Evolutionary conservation across 768 basidiomycete genomes (phyloP), one percentile per base, ranked within the genome.

Genomic region (Steccherinum ochraceum): DNA sequence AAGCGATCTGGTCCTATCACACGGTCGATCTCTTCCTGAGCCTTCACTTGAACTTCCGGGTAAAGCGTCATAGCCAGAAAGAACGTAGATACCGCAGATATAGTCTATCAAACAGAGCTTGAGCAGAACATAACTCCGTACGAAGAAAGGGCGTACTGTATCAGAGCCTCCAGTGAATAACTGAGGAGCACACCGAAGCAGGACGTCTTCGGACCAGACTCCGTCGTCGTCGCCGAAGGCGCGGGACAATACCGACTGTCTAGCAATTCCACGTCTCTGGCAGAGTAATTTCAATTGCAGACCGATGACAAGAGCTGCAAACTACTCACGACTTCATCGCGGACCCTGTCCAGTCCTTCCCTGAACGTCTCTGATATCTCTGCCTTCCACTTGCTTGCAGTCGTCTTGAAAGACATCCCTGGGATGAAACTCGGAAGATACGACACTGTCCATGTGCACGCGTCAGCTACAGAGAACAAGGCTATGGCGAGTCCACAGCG

Each of bases 21-120:
- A 7, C 30, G 7, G 46, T 74, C 72, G 2, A 76, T 61, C 52
- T 76, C 74, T 7, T 59, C 62, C 35, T 72, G 72, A 12, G 72
- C 72, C 48, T 63, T 69, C 12, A 46, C 51, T 45, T 63, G 64
- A 0, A 67, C 63, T 3, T 72, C 67, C 0, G 72, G 73, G 51
- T 69, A 58, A 7, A 71, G 58, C 0, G 62, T 52, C 55, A 70
- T 67, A 16, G 69, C 70, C n/a, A 72, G 61, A 55, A 72, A 69
- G 48, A 73, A 68, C 0, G 30, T 35, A 7, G 7, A 7, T 7
- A 35, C 7, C 16, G 30, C 30, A 35, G 30, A 35, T n/a, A n/a
- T n/a, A n/a, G n/a, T n/a, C n/a, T n/a, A n/a, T n/a, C n/a, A n/a
- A n/a, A n/a, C n/a, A n/a, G n/a, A n/a, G n/a, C n/a, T n/a, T n/a